Percentiles rank a stretch among this genome's conserved stretches.
phyloP scores from a whole-genome alignment of 495 filamentous ascomycete species.

The Talaromyces stipitatus region DNA sequence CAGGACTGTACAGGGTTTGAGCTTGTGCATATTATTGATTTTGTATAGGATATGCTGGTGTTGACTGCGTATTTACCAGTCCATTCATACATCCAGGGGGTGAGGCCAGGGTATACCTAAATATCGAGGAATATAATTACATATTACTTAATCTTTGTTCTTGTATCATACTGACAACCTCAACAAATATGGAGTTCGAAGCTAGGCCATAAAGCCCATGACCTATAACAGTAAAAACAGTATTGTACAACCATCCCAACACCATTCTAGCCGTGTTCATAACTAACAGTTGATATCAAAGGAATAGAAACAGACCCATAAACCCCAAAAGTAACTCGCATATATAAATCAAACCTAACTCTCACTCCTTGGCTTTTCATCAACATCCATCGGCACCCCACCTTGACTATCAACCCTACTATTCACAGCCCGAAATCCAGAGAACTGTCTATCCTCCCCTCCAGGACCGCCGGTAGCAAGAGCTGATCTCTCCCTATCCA shows the following conservation, averaged over 20 bases:
- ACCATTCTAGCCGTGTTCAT: not conserved
- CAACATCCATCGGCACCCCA: slow-evolving; percentile 36
- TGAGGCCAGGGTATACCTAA: not conserved
- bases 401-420: not conserved
- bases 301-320: too few relatives aligned
- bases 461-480: slow-evolving; percentile 10
- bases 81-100: not conserved
- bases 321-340: not conserved
- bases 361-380: slow-evolving; percentile 27
- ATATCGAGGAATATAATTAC: not conserved
- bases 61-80: not conserved
- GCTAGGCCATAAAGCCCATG: not conserved
- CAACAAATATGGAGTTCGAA: not conserved
- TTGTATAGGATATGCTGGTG: not conserved
- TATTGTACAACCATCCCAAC: not conserved
- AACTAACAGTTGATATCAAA: not conserved
- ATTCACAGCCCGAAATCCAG: slow-evolving; percentile 5
- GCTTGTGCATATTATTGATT: not conserved
- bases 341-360: slow-evolving; percentile 11
- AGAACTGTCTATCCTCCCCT: slow-evolving; percentile 12
- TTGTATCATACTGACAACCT: not conserved
- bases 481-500: not conserved
- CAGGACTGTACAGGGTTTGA: not conserved
- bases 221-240: not conserved
- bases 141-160: not conserved